phyloP scores from a whole-genome alignment of 2,329 filamentous ascomycete species.

The Diaporthe sp. region DNA sequence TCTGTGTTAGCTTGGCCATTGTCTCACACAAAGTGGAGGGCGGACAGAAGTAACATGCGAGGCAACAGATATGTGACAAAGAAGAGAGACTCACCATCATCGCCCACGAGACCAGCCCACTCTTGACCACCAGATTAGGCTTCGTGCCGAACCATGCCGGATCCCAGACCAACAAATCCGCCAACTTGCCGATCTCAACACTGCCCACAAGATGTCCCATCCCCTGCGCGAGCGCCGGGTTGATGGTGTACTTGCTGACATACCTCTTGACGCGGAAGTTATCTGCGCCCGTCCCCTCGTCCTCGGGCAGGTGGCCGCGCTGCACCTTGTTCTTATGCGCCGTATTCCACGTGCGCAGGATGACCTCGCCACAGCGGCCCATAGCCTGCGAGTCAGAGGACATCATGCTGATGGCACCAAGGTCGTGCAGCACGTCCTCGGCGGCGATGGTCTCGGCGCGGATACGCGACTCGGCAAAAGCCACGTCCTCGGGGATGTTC shows the following conservation, averaged over 20 bases:
- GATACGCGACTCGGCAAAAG: constrained; percentile 94
- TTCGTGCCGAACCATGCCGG: constrained; percentile 90
- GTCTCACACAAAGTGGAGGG: neutral
- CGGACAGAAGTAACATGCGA: neutral
- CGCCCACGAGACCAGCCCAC: constrained; percentile 84
- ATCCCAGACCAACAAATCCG: constrained; percentile 90
- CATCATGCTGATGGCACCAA: constrained; percentile 98
- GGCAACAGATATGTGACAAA: constrained; percentile 12
- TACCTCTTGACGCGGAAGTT: constrained; percentile 95
- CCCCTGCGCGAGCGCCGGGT: constrained; percentile 91
- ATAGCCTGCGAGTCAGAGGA: constrained; percentile 95
- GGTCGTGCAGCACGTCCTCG: constrained; percentile 94
- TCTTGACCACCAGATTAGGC: constrained; percentile 85
- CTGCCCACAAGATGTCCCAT: constrained; percentile 90
- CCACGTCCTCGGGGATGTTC: constrained; percentile 95
- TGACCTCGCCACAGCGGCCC: constrained; percentile 95
- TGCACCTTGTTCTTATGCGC: constrained; percentile 97
- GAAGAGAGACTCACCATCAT: constrained; percentile 77
- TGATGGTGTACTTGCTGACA: constrained; percentile 96
- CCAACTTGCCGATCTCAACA: constrained; percentile 89
- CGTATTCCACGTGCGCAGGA: constrained; percentile 95
- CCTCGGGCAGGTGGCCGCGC: constrained; percentile 81
- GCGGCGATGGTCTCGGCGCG: constrained; percentile 96
- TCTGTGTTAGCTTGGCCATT: constrained; percentile 4
- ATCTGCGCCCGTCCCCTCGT: constrained; percentile 83